Base-by-base conservation (phyloP, 169 alveolate species). In the Plasmodium falciparum region DNA sequence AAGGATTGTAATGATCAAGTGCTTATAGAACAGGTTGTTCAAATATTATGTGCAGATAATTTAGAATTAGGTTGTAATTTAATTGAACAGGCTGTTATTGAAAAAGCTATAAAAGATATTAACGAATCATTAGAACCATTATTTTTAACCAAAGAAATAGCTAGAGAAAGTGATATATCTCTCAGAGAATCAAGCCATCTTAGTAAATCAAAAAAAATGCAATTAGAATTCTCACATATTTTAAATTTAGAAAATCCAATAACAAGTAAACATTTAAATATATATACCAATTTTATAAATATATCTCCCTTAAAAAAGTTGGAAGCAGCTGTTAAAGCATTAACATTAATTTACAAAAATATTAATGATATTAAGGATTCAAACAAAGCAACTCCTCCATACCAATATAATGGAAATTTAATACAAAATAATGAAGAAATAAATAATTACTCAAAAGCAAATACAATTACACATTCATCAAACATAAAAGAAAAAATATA, bases 1-100 rank as follows among this genome's bases (percentile, higher is more conserved):
- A 94, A 95, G 59, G 98, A 97, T 86, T 93, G 95, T 66, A 94
- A 96, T 61, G 96, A 93, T 47, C 96, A 97, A 90, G 97, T 95
- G 45, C 74, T 93, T 3, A 93, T 98, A 47, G 98, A 96, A 88
- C 98, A 96, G 71, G 95, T 98, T 13, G 96, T 98, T 49, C 96
- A 95, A 88, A 92, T 89, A 7, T 95, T 97, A 43, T 94, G 98
- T 65, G 93, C 95, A 88, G 99, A 98, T 59, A 98, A 98, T 92
- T 85, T 98, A 61, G 99, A 97, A 71, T 95, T 98, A 17, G 99
- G 99, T 26, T 98, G 99, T 78, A 94, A 93, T 56, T 93, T 97
- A 45, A 97, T 98, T 13, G 98, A 97, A 85, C 97, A 97, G 91
- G 97, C 97, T 20, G 99, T 98, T 26, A 97, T 96, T 50, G 98